Evolutionary conservation across 2,329 filamentous ascomycete species (phyloP).

Genomic region (Phialocephala sp.): DNA sequence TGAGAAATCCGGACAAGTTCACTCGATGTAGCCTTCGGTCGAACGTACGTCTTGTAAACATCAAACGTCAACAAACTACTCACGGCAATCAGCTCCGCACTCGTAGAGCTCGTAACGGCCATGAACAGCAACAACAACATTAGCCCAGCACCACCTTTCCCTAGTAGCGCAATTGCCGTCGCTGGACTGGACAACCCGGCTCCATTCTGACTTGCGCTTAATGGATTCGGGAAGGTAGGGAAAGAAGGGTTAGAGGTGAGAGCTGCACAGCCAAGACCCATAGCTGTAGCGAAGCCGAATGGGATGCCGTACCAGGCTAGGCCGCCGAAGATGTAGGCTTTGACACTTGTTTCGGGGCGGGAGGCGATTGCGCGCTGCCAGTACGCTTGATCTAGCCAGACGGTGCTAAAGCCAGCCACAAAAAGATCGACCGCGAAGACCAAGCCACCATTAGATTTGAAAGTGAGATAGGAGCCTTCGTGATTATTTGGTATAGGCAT

Average conservation of each 20-base stretch:
- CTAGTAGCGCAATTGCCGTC: slow-evolving; percentile 45
- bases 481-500: slow-evolving; percentile 45
- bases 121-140: slow-evolving; percentile 53
- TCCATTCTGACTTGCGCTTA: slow-evolving; percentile 41
- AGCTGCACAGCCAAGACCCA: slow-evolving; percentile 46
- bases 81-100: slow-evolving; percentile 51
- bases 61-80: slow-evolving; percentile 48
- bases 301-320: slow-evolving; percentile 48
- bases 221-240: slow-evolving; percentile 43
- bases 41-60: slow-evolving; percentile 48
- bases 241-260: slow-evolving; percentile 38
- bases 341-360: slow-evolving; percentile 48
- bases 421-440: slow-evolving; percentile 48
- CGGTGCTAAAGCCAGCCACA: slow-evolving; percentile 45
- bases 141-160: slow-evolving; percentile 44
- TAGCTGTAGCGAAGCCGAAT: slow-evolving; percentile 45
- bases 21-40: slow-evolving; percentile 41
- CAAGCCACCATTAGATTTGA: slow-evolving; percentile 45
- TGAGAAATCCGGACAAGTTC: slow-evolving; percentile 45
- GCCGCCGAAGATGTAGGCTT: slow-evolving; percentile 50
- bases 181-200: slow-evolving; percentile 44
- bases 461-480: slow-evolving; percentile 47
- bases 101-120: slow-evolving; percentile 52
- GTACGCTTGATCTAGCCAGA: slow-evolving; percentile 51
- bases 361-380: slow-evolving; percentile 53